These are phyloP conservation scores for Helotiales sp. DNA, from an alignment of 2,329 filamentous ascomycete genomes.

Conservation along the genomic window DNA sequence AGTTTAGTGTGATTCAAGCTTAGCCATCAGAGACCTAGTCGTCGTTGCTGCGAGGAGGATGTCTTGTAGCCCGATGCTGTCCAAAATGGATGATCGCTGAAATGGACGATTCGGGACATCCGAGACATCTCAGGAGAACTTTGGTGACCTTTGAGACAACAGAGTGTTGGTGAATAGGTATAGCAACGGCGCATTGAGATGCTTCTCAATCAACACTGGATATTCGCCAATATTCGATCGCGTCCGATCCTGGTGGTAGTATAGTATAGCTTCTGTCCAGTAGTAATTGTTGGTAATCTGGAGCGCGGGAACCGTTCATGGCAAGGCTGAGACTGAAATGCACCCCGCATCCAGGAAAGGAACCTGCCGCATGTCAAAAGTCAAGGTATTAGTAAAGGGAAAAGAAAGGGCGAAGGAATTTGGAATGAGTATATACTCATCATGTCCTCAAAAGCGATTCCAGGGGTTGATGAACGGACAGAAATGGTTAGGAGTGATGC, in stretches of 20 bases:
- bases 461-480: background rate
- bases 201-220: background rate
- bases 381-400: background rate
- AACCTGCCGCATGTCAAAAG: background rate
- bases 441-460: background rate
- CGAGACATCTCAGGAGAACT: background rate
- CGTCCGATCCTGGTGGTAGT: background rate
- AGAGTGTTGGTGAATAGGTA: background rate
- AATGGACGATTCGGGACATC: background rate
- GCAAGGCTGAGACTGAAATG: conserved; percentile 7
- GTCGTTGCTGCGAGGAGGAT: no score
- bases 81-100: background rate
- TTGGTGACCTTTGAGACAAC: background rate
- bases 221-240: background rate
- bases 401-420: background rate
- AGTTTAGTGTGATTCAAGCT: no score
- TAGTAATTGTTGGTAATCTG: background rate
- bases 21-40: no score
- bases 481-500: background rate
- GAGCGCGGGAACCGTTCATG: background rate
- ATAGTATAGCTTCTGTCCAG: background rate
- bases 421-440: background rate
- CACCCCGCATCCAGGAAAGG: conserved; percentile 11
- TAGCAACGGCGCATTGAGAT: background rate
- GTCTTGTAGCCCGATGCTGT: no score